phyloP scores from a whole-genome alignment of 257 asterid genomes.

The Leonotis leonurus region DNA sequence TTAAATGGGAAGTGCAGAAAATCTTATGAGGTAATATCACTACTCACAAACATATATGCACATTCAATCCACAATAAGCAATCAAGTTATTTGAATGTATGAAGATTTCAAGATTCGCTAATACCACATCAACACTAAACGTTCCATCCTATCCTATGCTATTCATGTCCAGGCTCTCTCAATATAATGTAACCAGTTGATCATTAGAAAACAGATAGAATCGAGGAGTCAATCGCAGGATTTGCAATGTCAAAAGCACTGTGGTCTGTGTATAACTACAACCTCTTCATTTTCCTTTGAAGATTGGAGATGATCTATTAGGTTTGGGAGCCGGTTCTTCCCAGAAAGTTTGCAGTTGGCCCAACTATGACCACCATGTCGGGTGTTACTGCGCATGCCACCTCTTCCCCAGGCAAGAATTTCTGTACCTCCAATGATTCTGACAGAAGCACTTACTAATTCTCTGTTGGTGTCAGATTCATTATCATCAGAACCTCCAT shows the following conservation, averaged over 20 bases:
- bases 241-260: not conserved
- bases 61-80: slow-evolving; percentile 5
- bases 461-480: slow-evolving; percentile 64
- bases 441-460: slow-evolving; percentile 43
- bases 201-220: not conserved
- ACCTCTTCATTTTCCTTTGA: slow-evolving; percentile 53
- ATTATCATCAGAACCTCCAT: slow-evolving; percentile 54
- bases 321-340: slow-evolving; percentile 56
- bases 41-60: slow-evolving; percentile 1
- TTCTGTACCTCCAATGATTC: slow-evolving; percentile 53
- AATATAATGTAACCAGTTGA: not conserved
- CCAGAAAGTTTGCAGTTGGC: slow-evolving; percentile 45
- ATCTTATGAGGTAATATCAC: not conserved
- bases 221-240: not conserved
- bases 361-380: slow-evolving; percentile 59
- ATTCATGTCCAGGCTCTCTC: slow-evolving; percentile 4
- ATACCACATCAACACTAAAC: not conserved
- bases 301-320: slow-evolving; percentile 56
- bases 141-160: slow-evolving; percentile 3
- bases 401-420: slow-evolving; percentile 92
- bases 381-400: slow-evolving; percentile 68
- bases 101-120: not conserved
- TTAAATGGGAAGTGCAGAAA: slow-evolving; percentile 4
- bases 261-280: slow-evolving; percentile 27
- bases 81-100: not conserved